Percentiles rank a stretch among this genome's conserved stretches.
Evolutionary conservation across 2,329 filamentous ascomycete species (phyloP).

Genomic region (Hypocreales sp.): DNA sequence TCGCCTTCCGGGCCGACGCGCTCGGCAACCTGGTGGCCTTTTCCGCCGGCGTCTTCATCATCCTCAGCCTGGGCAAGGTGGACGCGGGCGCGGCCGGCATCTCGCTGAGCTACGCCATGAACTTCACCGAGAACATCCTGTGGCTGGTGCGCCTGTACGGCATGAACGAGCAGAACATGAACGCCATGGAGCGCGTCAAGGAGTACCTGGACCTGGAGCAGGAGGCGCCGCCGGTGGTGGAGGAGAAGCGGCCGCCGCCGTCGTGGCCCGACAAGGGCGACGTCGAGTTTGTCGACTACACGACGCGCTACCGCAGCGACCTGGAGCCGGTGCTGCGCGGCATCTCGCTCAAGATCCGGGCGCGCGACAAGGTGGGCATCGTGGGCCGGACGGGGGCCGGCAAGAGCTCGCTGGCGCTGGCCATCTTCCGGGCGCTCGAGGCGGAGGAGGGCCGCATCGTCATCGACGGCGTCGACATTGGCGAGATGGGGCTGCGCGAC

Average conservation of each 20-base stretch:
- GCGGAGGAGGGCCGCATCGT: slow-evolving; percentile 79
- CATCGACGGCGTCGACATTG: slow-evolving; percentile 84
- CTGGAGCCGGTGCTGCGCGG: slow-evolving; percentile 74
- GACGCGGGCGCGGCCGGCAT: slow-evolving; percentile 87
- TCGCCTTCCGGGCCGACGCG: slow-evolving; percentile 80
- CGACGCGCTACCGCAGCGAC: slow-evolving; percentile 75
- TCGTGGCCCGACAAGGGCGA: slow-evolving; percentile 78
- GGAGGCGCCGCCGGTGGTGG: slow-evolving; percentile 65
- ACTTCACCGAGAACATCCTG: slow-evolving; percentile 90
- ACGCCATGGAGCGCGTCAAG: slow-evolving; percentile 92
- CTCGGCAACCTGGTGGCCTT: slow-evolving; percentile 86
- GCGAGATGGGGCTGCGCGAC: slow-evolving; percentile 80
- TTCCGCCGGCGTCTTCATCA: slow-evolving; percentile 83
- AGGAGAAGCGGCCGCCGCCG: slow-evolving; percentile 58
- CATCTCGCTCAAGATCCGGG: slow-evolving; percentile 72
- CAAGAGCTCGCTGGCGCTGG: slow-evolving; percentile 87
- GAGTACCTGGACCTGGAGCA: slow-evolving; percentile 96
- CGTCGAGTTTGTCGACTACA: slow-evolving; percentile 80
- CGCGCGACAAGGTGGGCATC: slow-evolving; percentile 87
- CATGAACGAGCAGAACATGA: slow-evolving; percentile 98
- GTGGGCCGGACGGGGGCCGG: slow-evolving; percentile 91
- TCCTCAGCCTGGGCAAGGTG: slow-evolving; percentile 65
- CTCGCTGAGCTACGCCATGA: slow-evolving; percentile 88
- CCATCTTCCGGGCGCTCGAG: slow-evolving; percentile 85
- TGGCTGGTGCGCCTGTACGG: slow-evolving; percentile 94